These are phyloP conservation scores for Monilinia fructigena DNA, from an alignment of 2,329 filamentous ascomycete genomes.

Conservation along the genomic window DNA sequence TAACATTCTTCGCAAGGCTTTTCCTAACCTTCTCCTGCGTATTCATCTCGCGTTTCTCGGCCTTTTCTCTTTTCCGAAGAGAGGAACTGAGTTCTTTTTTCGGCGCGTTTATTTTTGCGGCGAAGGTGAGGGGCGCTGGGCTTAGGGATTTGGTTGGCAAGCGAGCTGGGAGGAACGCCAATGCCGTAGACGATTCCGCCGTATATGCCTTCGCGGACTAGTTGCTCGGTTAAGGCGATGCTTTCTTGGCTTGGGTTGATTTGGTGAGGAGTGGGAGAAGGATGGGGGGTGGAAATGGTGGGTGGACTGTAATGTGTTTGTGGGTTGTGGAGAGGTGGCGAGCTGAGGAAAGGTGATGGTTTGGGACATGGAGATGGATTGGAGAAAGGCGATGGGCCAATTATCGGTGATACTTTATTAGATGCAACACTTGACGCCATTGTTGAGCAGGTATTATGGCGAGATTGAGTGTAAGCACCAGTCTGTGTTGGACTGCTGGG, in stretches of 20 bases:
- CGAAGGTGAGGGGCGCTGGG: not conserved
- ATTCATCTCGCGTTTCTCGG: not conserved
- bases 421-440: not conserved
- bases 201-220: conserved; percentile 15
- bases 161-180: not conserved
- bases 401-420: no score
- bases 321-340: not conserved
- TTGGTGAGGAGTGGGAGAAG: not conserved
- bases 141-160: not conserved
- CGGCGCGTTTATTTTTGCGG: not conserved
- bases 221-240: conserved; percentile 2
- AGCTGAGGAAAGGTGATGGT: not conserved
- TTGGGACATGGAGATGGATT: not conserved
- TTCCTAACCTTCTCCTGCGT: not conserved
- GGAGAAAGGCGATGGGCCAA: not conserved
- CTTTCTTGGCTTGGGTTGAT: not conserved
- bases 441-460: not conserved
- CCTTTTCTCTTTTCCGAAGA: not conserved
- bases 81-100: not conserved
- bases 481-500: conserved; percentile 5
- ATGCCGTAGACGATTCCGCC: conserved; percentile 1
- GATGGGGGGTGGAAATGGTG: not conserved
- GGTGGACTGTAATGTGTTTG: no score
- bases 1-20: not conserved
- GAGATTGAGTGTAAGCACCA: not conserved